Percentiles rank a stretch among this genome's conserved stretches.
These are phyloP conservation scores for Ophiocordyceps camponoti-rufipedis DNA, from an alignment of 2,329 filamentous ascomycete genomes.

Conservation along the genomic window DNA sequence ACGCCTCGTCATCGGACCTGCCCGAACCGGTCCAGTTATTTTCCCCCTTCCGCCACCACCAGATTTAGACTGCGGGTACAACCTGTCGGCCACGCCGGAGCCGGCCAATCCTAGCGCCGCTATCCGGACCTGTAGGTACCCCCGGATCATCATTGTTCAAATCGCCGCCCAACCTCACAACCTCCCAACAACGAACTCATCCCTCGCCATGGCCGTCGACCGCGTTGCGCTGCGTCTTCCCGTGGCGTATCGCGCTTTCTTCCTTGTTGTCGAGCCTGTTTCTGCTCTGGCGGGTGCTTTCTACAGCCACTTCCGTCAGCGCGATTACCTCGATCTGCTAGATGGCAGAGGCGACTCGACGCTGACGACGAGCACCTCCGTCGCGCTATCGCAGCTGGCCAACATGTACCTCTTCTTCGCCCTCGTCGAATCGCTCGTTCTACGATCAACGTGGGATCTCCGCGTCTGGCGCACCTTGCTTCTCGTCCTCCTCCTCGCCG, in stretches of 20 bases:
- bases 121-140: too few relatives aligned
- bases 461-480: conserved; percentile 54
- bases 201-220: conserved; percentile 7
- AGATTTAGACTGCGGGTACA: too few relatives aligned
- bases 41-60: too few relatives aligned
- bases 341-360: conserved; percentile 24
- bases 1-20: too few relatives aligned
- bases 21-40: too few relatives aligned
- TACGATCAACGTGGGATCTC: conserved; percentile 49
- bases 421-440: conserved; percentile 57
- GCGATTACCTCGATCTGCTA: conserved; percentile 46
- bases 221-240: conserved; percentile 31
- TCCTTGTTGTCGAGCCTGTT: conserved; percentile 51
- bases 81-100: too few relatives aligned
- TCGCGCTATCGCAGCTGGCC: conserved; percentile 56
- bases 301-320: conserved; percentile 29
- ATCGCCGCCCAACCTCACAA: too few relatives aligned
- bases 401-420: conserved; percentile 66
- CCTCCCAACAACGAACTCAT: neutral
- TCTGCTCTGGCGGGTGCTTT: conserved; percentile 34
- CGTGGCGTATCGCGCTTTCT: conserved; percentile 49
- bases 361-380: conserved; percentile 41
- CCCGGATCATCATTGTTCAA: too few relatives aligned
- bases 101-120: too few relatives aligned
- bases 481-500: conserved; percentile 51